These are phyloP conservation scores for Pholiota molesta DNA, from an alignment of 768 basidiomycete species.

Conservation along the genomic window DNA sequence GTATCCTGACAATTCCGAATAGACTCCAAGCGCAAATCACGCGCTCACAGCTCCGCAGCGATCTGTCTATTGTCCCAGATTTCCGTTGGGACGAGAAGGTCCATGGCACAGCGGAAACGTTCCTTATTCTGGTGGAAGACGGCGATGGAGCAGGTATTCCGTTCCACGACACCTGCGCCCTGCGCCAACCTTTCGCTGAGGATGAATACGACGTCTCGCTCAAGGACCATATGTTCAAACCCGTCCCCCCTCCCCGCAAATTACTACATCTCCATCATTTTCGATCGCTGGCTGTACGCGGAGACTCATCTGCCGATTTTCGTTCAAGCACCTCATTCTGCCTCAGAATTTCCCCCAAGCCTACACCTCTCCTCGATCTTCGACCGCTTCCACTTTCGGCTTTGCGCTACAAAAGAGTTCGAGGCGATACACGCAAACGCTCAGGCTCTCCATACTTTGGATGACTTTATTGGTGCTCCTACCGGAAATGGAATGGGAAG, in stretches of 20 bases:
- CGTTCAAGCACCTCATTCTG: constrained; percentile 97
- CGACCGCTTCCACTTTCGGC: constrained; percentile 89
- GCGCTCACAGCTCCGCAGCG: constrained; percentile 87
- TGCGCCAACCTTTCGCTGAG: constrained; percentile 89
- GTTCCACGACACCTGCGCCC: constrained; percentile 91
- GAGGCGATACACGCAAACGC: constrained; percentile 82
- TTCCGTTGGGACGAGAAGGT: constrained; percentile 98
- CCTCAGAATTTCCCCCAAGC: constrained; percentile 95
- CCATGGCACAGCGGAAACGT: constrained; percentile 86
- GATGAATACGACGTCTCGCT: constrained; percentile 95
- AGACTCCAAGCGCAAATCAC: constrained; percentile 85
- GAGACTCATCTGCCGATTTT: constrained; percentile 94
- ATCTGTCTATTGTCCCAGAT: constrained; percentile 92
- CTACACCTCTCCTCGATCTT: constrained; percentile 91
- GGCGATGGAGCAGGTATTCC: constrained; percentile 97
- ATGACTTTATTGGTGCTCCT: constrained; percentile 96
- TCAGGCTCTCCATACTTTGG: constrained; percentile 92
- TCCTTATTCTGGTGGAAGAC: constrained; percentile 94
- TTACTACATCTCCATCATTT: constrained; percentile 94
- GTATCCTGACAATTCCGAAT: neutral
- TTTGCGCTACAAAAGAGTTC: constrained; percentile 90
- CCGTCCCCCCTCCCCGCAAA: constrained; percentile 98
- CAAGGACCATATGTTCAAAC: constrained; percentile 96
- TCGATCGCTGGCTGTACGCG: constrained; percentile 94
- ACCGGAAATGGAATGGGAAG: constrained; percentile 97